Conservation (phyloP, 495 filamentous ascomycete genomes). For the Lepraria neglecta region DNA sequence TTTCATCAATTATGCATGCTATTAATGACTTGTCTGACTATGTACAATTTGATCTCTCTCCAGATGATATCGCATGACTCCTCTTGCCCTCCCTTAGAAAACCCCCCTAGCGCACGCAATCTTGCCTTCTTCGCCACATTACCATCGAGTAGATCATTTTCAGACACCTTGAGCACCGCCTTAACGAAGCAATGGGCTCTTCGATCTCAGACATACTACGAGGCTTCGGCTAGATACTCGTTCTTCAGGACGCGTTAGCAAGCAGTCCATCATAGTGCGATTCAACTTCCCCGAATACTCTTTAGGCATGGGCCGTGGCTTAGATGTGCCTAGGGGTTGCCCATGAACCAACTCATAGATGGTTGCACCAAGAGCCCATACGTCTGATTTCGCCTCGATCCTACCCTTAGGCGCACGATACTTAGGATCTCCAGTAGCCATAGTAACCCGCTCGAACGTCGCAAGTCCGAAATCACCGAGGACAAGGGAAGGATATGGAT, state of each 20-base stretch:
- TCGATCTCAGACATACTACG: not conserved
- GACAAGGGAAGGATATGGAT: not conserved
- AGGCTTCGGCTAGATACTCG: not conserved
- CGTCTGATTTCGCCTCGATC: not conserved
- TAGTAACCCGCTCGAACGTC: not conserved
- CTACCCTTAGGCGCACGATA: not conserved
- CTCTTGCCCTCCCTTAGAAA: not conserved
- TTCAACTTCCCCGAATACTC: not conserved
- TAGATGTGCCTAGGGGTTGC: too few relatives aligned
- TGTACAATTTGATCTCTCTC: too few relatives aligned
- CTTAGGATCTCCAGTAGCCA: too few relatives aligned
- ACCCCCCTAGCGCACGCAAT: not conserved
- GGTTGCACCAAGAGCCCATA: not conserved
- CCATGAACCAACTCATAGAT: not conserved
- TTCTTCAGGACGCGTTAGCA: not conserved
- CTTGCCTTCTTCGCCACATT: not conserved
- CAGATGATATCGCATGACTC: too few relatives aligned
- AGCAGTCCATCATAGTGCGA: not conserved
- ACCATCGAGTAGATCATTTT: not conserved
- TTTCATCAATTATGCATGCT: too few relatives aligned
- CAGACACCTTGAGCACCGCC: too few relatives aligned
- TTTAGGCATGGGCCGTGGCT: not conserved
- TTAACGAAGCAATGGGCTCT: not conserved
- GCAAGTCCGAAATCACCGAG: slow-evolving; percentile 26
- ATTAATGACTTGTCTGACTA: too few relatives aligned